A percentile compares a stretch with the other conserved stretches of the same genome.
These are phyloP conservation scores for Solanum piurae DNA, from an alignment of 257 asterid species.

Conservation along the genomic window DNA sequence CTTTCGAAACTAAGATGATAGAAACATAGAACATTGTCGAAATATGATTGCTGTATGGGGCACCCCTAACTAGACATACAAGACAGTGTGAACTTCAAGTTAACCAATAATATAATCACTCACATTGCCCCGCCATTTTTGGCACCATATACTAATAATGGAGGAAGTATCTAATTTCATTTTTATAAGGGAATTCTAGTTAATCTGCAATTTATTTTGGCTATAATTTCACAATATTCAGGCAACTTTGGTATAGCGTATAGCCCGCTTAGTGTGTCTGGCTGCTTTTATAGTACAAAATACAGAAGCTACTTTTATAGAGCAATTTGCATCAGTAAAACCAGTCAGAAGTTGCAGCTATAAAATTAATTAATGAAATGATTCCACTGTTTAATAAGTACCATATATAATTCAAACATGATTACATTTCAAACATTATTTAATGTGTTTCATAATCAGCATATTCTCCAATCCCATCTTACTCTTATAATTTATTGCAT, in stretches of 20 bases:
- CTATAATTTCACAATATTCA: neutral
- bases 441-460: neutral
- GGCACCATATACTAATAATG: neutral
- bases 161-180: neutral
- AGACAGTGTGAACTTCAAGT: neutral
- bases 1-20: neutral
- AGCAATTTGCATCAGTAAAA: neutral
- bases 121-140: too few relatives aligned
- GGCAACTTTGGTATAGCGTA: neutral
- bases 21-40: neutral
- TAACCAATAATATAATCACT: neutral
- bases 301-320: too few relatives aligned
- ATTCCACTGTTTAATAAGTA: neutral
- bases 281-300: neutral
- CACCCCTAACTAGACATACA: neutral
- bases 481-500: neutral
- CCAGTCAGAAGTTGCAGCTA: neutral
- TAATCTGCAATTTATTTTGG: too few relatives aligned
- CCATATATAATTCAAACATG: neutral
- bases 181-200: too few relatives aligned
- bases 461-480: neutral
- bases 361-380: neutral
- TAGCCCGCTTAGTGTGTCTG: neutral
- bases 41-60: neutral
- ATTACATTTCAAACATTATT: neutral